Percentiles rank a stretch among this genome's conserved stretches.
phyloP scores from a whole-genome alignment of 2,329 filamentous ascomycete species.

The Aspergillus caelatus region DNA sequence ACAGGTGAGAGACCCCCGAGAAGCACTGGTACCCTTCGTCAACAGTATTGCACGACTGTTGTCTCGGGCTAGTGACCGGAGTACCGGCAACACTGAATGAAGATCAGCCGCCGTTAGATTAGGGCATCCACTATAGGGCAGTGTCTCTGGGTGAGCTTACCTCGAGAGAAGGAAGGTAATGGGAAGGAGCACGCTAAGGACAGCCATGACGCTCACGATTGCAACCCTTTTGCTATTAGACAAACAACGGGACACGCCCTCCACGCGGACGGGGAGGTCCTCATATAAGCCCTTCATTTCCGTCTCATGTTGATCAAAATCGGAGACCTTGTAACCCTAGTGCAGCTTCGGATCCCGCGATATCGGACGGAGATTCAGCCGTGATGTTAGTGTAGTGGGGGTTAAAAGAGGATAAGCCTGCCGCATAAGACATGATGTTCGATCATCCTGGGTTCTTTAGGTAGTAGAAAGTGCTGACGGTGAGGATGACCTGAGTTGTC shows the following conservation, averaged over 20 bases:
- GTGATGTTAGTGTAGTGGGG: neutral
- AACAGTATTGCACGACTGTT: constrained; percentile 54
- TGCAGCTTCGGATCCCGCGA: neutral
- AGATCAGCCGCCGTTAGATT: constrained; percentile 4
- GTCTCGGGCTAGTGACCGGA: neutral
- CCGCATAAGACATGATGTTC: neutral
- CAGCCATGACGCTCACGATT: constrained; percentile 15
- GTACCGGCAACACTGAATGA: constrained; percentile 13
- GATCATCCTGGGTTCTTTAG: neutral
- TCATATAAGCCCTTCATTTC: constrained; percentile 23
- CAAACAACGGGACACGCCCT: neutral
- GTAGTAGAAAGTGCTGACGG: neutral
- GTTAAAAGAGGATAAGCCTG: neutral
- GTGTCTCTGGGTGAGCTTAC: constrained; percentile 7
- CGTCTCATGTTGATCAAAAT: constrained; percentile 6
- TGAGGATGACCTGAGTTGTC: neutral
- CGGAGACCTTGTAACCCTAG: constrained; percentile 4
- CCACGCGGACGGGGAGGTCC: constrained; percentile 4
- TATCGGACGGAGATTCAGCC: neutral
- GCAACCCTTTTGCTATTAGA: neutral
- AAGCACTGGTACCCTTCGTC: constrained; percentile 65
- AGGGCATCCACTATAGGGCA: neutral
- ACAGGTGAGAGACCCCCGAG: constrained; percentile 64
- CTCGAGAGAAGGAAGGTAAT: constrained; percentile 16
- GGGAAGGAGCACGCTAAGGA: constrained; percentile 15